Base-by-base conservation (phyloP, 352 stramenopile genomes). In the Pythium plurisporium region DNA sequence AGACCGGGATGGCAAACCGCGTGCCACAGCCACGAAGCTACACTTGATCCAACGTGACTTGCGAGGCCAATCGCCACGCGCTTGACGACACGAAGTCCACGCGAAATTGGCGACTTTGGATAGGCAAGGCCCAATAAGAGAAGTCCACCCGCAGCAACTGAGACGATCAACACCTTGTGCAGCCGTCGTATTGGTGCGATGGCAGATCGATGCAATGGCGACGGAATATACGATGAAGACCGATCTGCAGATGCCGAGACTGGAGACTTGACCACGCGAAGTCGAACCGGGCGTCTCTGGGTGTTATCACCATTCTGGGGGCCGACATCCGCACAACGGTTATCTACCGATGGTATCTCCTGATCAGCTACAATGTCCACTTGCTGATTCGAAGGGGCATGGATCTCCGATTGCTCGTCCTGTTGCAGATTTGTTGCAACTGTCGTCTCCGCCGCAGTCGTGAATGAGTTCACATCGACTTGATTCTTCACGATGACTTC, bases 81-180 rank as follows among this genome's bases (percentile, higher is more conserved):
- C 29, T 40, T 49, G 3, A 12, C 30, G 22, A 57, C 37, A 12
- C 46, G 55, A 34, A 63, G 31, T n/a, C 34, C 22, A 10, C 48
- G 47, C 14, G 55, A 63, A 10, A 63, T 22, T 20, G 55, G 46
- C 3, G 37, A 56, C 23, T 45, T 40, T 11, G 55, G 55, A 27
- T 47, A 63, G 3, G 51, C 14, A n/a, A 41, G 29, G 41, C 38
- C 38, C 14, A 34, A 37, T 14, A 19, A 20, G 31, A 50, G 7
- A n/a, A 46, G 20, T 41, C 44, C 30, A 27, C 26, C 30, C 26
- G 43, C 2, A 46, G 29, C 10, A n/a, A n/a, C n/a, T n/a, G n/a
- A n/a, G n/a, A n/a, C n/a, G n/a, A n/a, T n/a, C n/a, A n/a, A n/a
- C n/a, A n/a, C n/a, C n/a, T n/a, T n/a, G n/a, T n/a, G n/a, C n/a